Conservation (phyloP, 2,329 filamentous ascomycete genomes). For the Hypoxylon sp. region DNA sequence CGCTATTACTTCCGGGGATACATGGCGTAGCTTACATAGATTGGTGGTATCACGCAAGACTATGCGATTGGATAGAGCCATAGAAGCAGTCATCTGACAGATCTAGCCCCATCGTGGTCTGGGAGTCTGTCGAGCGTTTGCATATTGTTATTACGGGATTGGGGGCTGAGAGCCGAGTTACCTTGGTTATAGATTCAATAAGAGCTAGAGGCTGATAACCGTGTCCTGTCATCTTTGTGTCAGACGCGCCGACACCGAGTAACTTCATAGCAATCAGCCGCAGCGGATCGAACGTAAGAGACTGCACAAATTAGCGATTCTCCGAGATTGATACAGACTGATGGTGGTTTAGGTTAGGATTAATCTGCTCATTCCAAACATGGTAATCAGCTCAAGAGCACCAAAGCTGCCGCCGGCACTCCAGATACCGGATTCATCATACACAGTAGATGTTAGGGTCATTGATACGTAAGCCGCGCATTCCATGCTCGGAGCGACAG, state of each 20-base stretch:
- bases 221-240: background rate
- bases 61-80: background rate
- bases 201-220: background rate
- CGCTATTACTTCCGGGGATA: background rate
- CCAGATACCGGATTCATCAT: conserved; percentile 5
- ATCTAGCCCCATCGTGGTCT: background rate
- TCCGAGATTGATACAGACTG: background rate
- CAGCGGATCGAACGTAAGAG: background rate
- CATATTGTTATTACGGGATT: background rate
- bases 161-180: conserved; percentile 5
- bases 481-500: background rate
- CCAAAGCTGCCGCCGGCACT: conserved; percentile 3
- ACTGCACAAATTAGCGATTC: background rate
- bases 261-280: background rate
- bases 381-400: background rate
- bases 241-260: background rate
- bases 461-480: conserved; percentile 27
- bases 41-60: background rate
- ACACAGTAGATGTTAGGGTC: conserved; percentile 30
- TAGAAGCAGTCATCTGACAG: background rate
- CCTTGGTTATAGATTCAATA: background rate
- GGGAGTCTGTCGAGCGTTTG: background rate
- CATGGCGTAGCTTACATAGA: conserved; percentile 1
- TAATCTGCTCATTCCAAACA: background rate
- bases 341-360: background rate